phyloP scores from a whole-genome alignment of 192 early-diverging fungal species.

The Podochytrium sp. region DNA sequence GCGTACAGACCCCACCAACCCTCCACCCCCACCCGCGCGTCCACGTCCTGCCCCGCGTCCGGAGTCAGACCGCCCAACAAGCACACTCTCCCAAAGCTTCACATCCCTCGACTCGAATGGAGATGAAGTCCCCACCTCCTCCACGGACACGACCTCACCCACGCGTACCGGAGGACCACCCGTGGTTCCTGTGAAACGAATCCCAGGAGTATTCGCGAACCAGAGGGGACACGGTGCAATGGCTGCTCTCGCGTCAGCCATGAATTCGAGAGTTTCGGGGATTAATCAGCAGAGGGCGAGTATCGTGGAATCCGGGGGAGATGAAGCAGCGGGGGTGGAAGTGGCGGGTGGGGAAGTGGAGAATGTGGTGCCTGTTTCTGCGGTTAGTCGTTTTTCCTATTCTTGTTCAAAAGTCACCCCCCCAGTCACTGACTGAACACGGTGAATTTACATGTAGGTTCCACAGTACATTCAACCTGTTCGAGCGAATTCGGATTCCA shows the following conservation, averaged over 20 bases:
- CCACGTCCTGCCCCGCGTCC: constrained; percentile 20
- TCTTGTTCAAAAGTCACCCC: not conserved
- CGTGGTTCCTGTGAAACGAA: constrained; percentile 33
- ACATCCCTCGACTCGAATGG: not conserved
- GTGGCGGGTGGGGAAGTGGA: not conserved
- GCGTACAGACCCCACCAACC: not conserved
- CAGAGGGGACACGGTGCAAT: constrained; percentile 46
- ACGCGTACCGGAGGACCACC: constrained; percentile 6
- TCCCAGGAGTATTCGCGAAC: constrained; percentile 46
- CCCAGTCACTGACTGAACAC: too few relatives aligned
- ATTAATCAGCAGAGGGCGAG: not conserved
- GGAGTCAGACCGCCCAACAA: not conserved
- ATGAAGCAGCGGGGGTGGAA: not conserved
- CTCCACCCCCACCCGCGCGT: constrained; percentile 9
- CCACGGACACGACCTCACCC: not conserved
- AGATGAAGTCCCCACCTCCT: not conserved
- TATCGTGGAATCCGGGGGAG: too few relatives aligned
- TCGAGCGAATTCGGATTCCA: too few relatives aligned
- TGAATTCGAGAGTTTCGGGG: constrained; percentile 13
- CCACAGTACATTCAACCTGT: too few relatives aligned
- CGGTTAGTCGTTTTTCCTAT: not conserved
- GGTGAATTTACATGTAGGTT: too few relatives aligned
- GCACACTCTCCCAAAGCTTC: not conserved
- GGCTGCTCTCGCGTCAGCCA: constrained; percentile 47
- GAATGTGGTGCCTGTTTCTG: not conserved